Percentiles rank a stretch among this genome's conserved stretches.
phyloP scores from a whole-genome alignment of 768 basidiomycete species.

The Agrocybe pediades region DNA sequence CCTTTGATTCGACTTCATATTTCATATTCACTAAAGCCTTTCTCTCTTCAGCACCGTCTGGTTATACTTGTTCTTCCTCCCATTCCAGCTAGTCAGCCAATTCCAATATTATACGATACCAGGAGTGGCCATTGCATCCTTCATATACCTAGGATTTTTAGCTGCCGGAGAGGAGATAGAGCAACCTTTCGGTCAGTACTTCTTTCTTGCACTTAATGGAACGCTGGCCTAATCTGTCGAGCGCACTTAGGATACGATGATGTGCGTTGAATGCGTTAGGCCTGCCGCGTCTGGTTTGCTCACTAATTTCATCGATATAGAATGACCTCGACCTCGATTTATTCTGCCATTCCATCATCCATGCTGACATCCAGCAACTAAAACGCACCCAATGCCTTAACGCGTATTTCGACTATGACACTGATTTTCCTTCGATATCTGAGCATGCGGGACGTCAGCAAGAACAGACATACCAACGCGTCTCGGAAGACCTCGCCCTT shows the following conservation, averaged over 20 bases:
- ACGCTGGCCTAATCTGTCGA: not conserved
- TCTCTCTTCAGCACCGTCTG: slow-evolving; percentile 53
- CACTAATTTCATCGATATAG: slow-evolving; percentile 30
- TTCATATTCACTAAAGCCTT: slow-evolving; percentile 9
- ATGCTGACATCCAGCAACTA: slow-evolving; percentile 56
- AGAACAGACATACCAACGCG: not conserved
- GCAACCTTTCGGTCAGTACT: slow-evolving; percentile 59
- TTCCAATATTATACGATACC: slow-evolving; percentile 69
- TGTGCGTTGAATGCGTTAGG: slow-evolving; percentile 28
- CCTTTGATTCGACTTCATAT: not conserved
- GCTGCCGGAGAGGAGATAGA: slow-evolving; percentile 74
- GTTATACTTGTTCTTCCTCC: slow-evolving; percentile 76
- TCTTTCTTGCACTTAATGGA: not conserved
- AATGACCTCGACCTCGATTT: slow-evolving; percentile 71
- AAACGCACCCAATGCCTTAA: slow-evolving; percentile 53
- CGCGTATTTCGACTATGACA: slow-evolving; percentile 34
- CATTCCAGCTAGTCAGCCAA: slow-evolving; percentile 68
- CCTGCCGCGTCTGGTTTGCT: not conserved
- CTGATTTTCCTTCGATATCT: slow-evolving; percentile 9
- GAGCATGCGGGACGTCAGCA: not conserved
- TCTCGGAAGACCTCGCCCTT: not conserved
- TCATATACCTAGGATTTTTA: slow-evolving; percentile 77
- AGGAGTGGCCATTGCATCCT: slow-evolving; percentile 64
- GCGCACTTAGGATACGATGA: slow-evolving; percentile 57
- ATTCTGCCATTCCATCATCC: slow-evolving; percentile 59